These are phyloP conservation scores for Solanum aculeatissimum DNA, from an alignment of 305 asterid genomes.

Conservation along the genomic window DNA sequence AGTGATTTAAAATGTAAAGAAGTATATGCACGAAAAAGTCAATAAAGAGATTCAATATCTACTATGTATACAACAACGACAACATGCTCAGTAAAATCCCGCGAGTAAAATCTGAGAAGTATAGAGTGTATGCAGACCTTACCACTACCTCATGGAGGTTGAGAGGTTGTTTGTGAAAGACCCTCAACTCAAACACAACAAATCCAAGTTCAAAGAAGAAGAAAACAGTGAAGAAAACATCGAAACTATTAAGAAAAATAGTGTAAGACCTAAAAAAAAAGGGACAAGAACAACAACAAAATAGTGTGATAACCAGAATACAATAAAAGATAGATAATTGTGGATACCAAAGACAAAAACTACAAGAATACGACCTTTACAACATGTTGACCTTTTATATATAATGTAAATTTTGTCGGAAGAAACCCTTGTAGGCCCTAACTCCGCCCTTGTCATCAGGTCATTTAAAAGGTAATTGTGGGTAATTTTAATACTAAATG, in stretches of 20 bases:
- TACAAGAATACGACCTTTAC: not conserved
- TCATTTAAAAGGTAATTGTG: not conserved
- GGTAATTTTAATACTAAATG: not conserved
- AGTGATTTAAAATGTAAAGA: not conserved
- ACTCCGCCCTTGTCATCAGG: not conserved
- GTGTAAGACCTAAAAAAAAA: not conserved
- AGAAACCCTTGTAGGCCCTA: not conserved
- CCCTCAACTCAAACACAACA: not conserved
- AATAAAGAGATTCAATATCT: not conserved
- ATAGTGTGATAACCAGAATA: not conserved
- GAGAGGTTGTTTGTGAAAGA: not conserved
- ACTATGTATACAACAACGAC: not conserved
- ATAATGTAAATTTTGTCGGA: not conserved
- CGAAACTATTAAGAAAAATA: not conserved
- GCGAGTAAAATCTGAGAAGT: rapidly evolving
- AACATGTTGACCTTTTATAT: not conserved
- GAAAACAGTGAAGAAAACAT: not conserved
- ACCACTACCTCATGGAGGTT: not conserved
- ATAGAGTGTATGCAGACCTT: not conserved
- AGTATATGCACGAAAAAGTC: not conserved
- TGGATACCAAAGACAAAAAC: not conserved
- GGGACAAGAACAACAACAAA: not conserved
- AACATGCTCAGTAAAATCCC: no score
- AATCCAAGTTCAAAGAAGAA: not conserved
- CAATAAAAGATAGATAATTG: not conserved